These are phyloP conservation scores for Zangia roseola DNA, from an alignment of 768 basidiomycete genomes.

Conservation along the genomic window DNA sequence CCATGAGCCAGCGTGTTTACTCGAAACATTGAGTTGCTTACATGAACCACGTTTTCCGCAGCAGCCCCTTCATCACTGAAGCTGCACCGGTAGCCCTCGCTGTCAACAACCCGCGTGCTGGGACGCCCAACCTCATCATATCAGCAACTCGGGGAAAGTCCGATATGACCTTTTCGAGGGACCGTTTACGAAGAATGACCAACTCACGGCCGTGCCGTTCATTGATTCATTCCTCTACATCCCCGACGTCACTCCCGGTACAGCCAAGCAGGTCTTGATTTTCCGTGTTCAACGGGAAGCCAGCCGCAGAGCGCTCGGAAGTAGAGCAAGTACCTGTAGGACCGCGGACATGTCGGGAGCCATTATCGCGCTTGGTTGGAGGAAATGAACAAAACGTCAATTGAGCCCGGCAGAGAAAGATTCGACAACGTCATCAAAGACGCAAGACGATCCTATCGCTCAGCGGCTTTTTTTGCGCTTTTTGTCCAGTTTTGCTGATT, in stretches of 20 bases:
- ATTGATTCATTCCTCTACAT: conserved; percentile 63
- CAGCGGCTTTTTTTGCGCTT: not conserved
- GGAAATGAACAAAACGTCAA: conserved; percentile 46
- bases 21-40: not conserved
- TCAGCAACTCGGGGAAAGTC: conserved; percentile 60
- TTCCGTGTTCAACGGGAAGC: conserved; percentile 50
- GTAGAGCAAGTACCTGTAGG: conserved; percentile 28
- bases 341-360: conserved; percentile 48
- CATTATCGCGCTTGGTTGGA: conserved; percentile 57
- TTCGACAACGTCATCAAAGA: conserved; percentile 61
- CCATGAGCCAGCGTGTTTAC: conserved; percentile 43
- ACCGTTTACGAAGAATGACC: conserved; percentile 76
- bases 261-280: conserved; percentile 56
- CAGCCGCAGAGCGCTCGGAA: conserved; percentile 15
- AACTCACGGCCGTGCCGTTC: conserved; percentile 74
- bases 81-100: conserved; percentile 55
- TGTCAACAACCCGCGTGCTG: conserved; percentile 61
- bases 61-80: conserved; percentile 52
- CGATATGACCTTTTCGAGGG: conserved; percentile 69
- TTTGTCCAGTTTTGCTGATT: too few species aligned
- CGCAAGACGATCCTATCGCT: conserved; percentile 34
- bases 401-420: conserved; percentile 34
- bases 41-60: conserved; percentile 19
- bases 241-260: conserved; percentile 45
- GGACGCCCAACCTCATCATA: conserved; percentile 61